Base-by-base conservation (phyloP, 179 eudicot genomes). In the Beta corolliflora region DNA sequence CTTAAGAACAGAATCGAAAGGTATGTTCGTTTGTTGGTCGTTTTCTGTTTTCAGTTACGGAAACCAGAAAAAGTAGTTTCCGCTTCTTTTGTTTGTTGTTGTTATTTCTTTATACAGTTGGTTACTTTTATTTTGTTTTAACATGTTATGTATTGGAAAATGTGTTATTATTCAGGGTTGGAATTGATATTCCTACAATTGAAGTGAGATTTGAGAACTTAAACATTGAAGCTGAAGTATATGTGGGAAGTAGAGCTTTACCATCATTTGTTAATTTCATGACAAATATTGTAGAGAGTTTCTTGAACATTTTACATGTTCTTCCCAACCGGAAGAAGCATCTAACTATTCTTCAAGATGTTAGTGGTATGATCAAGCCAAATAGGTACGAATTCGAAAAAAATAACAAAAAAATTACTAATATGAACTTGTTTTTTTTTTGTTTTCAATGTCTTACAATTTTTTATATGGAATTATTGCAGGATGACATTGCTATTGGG, bases 401-500 rank as follows among this genome's bases (percentile, higher is more conserved):
- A 48, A 0, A 0, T 0, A 5, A 48, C 3, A 48, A 7, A 48
- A 48, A 6, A 48, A 48, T 48, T 7, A 48, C 52, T 48, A 48
- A 48, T 48, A n/a, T 56, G 0, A 14, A 12, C 14, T 71, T 18
- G 13, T 46, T n/a, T 21, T 7, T 10, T 3, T 55, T 55, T 25
- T 13, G 45, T 6, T 36, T 41, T 14, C 15, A 48, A 48, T 5
- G 45, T 45, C 66, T 5, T 64, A 46, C 7, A 13, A 19, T 58
- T 6, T 71, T 25, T 25, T 1, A 13, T 21, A 12, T 48, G 50
- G 3, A 69, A 16, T 31, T 7, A 4, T 75, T 65, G 41, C 41
- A 86, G 88, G 82, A 80, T 83, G 87, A 85, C 88, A 71, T 83
- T 88, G 73, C 80, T 85, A 29, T 83, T 85, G 79, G 88, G 89